Conservation (phyloP, 2,329 filamentous ascomycete species). For the Trichoderma polysporum region DNA sequence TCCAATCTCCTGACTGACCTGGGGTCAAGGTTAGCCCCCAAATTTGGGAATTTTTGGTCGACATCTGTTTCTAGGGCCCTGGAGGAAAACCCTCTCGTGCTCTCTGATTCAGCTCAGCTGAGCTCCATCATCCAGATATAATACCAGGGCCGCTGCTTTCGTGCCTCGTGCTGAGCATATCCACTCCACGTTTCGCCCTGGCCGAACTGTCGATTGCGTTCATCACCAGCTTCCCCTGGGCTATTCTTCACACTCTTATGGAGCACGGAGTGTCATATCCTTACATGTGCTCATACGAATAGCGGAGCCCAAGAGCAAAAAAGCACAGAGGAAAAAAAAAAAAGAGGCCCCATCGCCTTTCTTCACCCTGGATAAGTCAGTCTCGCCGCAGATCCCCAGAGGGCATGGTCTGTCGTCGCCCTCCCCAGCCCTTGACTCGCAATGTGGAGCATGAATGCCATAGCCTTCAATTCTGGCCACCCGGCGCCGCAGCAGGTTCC, state of each 20-base stretch:
- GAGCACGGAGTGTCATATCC: conserved; percentile 14
- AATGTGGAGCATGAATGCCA: conserved; percentile 29
- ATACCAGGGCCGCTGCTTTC: conserved; percentile 2
- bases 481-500: neutral
- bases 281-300: conserved; percentile 17
- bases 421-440: conserved; percentile 28
- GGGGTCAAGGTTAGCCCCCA: conserved; percentile 19
- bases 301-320: conserved; percentile 14
- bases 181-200: conserved; percentile 19
- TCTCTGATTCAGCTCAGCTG: conserved; percentile 11
- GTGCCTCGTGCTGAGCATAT: conserved; percentile 14
- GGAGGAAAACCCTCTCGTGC: neutral
- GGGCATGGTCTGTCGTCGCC: conserved; percentile 33
- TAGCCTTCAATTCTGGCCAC: conserved; percentile 19
- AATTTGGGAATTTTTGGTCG: neutral
- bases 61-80: neutral
- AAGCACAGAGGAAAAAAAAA: neutral
- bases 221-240: conserved; percentile 9
- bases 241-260: conserved; percentile 3
- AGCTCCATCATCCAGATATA: conserved; percentile 15
- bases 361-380: conserved; percentile 27
- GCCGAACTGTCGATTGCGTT: conserved; percentile 10
- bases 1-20: conserved; percentile 13
- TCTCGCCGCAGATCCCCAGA: conserved; percentile 26
- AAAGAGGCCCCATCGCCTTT: conserved; percentile 4